phyloP scores from a whole-genome alignment of 768 basidiomycete species.

The Termitomyces sp. region DNA sequence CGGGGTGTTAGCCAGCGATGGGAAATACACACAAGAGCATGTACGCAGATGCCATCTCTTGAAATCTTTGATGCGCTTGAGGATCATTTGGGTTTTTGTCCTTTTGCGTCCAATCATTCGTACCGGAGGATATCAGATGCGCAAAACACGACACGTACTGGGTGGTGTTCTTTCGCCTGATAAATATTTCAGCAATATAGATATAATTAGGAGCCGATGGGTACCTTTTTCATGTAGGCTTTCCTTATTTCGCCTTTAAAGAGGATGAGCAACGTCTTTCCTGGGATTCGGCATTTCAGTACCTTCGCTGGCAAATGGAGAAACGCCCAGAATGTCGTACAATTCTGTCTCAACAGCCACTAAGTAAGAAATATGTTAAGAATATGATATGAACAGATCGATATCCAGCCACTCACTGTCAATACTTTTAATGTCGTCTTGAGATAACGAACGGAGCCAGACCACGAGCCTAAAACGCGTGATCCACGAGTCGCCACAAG shows the following conservation, averaged over 20 bases:
- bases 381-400: background rate
- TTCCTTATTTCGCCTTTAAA: conserved; percentile 80
- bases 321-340: conserved; percentile 81
- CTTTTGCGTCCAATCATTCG: conserved; percentile 27
- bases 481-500: conserved; percentile 6
- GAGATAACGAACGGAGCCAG: background rate
- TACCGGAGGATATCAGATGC: background rate
- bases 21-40: conserved; percentile 21
- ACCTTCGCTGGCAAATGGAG: conserved; percentile 70
- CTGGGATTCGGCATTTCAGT: conserved; percentile 6
- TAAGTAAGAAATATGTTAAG: conserved; percentile 17
- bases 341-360: conserved; percentile 76
- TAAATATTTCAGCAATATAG: conserved; percentile 15
- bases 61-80: conserved; percentile 75
- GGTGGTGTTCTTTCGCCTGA: conserved; percentile 85
- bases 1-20: conserved; percentile 2
- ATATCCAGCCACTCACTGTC: background rate
- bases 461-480: conserved; percentile 8
- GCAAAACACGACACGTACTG: conserved; percentile 37
- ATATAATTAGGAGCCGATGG: conserved; percentile 12
- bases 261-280: conserved; percentile 12
- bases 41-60: conserved; percentile 85
- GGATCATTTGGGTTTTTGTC: conserved; percentile 94
- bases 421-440: background rate
- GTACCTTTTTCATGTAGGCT: conserved; percentile 89